Evolutionary conservation across 1,284 basidiomycete genomes (phyloP).

Genomic region (Abortiporus biennis): DNA sequence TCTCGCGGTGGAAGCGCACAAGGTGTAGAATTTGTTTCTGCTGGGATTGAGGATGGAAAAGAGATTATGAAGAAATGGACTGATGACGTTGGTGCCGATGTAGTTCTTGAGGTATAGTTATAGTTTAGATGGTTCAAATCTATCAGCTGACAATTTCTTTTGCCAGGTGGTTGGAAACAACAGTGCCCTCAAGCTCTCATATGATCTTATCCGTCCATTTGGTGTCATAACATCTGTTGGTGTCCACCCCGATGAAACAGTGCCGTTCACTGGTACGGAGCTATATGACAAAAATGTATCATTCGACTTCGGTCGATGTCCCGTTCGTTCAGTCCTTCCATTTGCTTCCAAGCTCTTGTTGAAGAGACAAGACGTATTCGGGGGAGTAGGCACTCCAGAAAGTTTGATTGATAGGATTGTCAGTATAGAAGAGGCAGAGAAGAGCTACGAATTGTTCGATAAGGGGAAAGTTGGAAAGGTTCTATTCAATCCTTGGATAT

Average conservation of each 20-base stretch:
- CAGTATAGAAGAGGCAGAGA: conserved; percentile 44
- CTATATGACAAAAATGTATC: conserved; percentile 82
- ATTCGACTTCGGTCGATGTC: conserved; percentile 83
- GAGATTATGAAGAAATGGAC: conserved; percentile 45
- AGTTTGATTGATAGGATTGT: conserved; percentile 65
- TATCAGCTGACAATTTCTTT: too few relatives aligned
- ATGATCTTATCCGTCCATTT: conserved; percentile 75
- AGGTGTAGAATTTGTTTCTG: conserved; percentile 41
- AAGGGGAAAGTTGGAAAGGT: conserved; percentile 68
- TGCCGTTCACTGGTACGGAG: conserved; percentile 58
- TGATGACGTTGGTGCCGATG: conserved; percentile 50
- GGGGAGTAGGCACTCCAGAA: conserved; percentile 46
- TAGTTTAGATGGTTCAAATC: too few relatives aligned
- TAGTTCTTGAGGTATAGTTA: conserved; percentile 64
- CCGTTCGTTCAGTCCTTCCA: conserved; percentile 76
- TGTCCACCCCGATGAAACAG: conserved; percentile 49
- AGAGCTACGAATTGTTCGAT: conserved; percentile 62
- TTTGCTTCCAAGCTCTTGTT: conserved; percentile 67
- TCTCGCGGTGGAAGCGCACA: conserved; percentile 17
- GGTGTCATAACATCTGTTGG: conserved; percentile 80
- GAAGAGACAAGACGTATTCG: conserved; percentile 66
- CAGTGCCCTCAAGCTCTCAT: conserved; percentile 65
- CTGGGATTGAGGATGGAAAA: conserved; percentile 46
- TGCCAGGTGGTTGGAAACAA: conserved; percentile 79
- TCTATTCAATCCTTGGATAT: conserved; percentile 61